A percentile compares a stretch with the other conserved stretches of the same genome.
Evolutionary conservation across 768 basidiomycete species (phyloP).

Genomic region (Naganishia kalamii): DNA sequence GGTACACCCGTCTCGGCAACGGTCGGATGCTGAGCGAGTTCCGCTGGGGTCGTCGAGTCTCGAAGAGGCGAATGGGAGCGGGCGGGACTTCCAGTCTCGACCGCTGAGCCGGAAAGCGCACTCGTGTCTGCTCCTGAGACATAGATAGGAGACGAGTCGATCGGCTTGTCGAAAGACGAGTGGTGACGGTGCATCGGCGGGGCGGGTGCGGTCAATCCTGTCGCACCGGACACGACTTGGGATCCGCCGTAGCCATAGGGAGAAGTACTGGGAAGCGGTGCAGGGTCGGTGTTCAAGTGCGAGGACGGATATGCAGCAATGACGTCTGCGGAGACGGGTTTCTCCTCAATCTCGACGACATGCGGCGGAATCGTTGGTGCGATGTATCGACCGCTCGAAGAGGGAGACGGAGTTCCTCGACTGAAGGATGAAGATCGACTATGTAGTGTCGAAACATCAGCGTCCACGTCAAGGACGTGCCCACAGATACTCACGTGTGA

Average conservation of each 20-base stretch:
- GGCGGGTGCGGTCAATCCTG: background rate
- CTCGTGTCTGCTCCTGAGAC: background rate
- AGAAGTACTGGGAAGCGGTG: conserved; percentile 15
- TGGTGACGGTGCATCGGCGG: background rate
- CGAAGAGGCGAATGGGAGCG: background rate
- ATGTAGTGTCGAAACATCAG: background rate
- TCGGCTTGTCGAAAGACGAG: background rate
- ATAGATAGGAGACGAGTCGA: background rate
- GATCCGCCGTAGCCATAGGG: background rate
- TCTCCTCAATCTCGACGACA: conserved; percentile 1
- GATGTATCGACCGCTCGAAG: background rate
- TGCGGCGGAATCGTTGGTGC: conserved; percentile 14
- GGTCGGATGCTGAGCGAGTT: conserved; percentile 13
- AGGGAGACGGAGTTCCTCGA: background rate
- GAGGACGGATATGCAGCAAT: conserved; percentile 24
- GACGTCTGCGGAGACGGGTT: conserved; percentile 15
- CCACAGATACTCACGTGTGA: background rate
- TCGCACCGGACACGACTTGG: background rate
- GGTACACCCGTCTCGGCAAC: conserved; percentile 25
- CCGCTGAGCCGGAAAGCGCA: background rate
- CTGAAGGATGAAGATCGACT: background rate
- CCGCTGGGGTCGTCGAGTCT: background rate
- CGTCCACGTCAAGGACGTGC: too few relatives aligned
- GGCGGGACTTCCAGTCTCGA: conserved; percentile 1
- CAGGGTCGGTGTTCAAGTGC: conserved; percentile 19